Percentiles rank a stretch among this genome's conserved stretches.
Conservation (phyloP, 2,329 filamentous ascomycete species). For the Diaporthe humulicola region DNA sequence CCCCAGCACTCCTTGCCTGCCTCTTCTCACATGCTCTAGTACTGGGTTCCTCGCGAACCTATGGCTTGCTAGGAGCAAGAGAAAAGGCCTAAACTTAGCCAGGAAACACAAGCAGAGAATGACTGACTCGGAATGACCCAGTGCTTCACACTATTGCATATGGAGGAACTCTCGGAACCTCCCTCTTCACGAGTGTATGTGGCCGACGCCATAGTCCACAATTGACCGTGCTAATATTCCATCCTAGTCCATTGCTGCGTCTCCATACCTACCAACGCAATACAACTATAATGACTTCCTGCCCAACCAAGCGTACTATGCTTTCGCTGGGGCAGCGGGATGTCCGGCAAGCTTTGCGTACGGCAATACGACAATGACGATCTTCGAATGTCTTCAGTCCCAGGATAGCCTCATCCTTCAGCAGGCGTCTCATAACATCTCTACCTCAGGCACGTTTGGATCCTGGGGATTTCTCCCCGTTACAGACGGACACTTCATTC, state of each 20-base stretch:
- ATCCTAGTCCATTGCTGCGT: slow-evolving; percentile 21
- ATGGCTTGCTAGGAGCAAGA: neutral
- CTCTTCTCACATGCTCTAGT: neutral
- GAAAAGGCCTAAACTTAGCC: neutral
- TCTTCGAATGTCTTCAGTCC: slow-evolving; percentile 44
- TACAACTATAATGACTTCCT: slow-evolving; percentile 19
- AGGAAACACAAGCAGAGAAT: neutral
- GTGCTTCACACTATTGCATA: slow-evolving; percentile 15
- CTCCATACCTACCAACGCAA: slow-evolving; percentile 34
- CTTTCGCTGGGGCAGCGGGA: slow-evolving; percentile 17
- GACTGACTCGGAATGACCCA: neutral
- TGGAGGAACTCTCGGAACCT: slow-evolving; percentile 29
- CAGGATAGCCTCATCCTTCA: slow-evolving; percentile 49
- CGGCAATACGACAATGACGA: neutral
- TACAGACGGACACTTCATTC: slow-evolving; percentile 50
- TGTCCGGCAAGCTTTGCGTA: slow-evolving; percentile 1
- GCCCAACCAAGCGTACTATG: slow-evolving; percentile 29
- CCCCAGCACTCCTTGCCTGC: neutral
- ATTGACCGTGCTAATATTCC: neutral
- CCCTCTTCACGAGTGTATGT: slow-evolving; percentile 33
- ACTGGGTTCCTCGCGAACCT: neutral
- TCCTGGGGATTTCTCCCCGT: slow-evolving; percentile 52
- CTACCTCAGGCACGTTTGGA: slow-evolving; percentile 35
- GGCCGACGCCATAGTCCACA: neutral
- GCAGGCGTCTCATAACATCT: slow-evolving; percentile 7